Evolutionary conservation across 2,329 filamentous ascomycete species (phyloP).

Genomic region (Arthroderma sp.): DNA sequence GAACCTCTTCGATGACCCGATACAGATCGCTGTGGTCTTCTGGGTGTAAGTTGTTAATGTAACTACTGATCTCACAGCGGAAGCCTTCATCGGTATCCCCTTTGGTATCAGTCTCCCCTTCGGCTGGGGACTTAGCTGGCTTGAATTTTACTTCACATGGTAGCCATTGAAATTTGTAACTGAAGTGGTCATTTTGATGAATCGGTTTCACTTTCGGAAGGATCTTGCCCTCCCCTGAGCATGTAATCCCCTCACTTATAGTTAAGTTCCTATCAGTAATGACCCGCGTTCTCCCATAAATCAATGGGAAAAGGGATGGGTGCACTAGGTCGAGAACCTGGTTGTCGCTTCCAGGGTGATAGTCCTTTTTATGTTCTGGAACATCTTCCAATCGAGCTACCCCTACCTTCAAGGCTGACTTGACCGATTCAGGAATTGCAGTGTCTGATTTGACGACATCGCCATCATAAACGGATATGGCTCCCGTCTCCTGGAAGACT

Average conservation of each 20-base stretch:
- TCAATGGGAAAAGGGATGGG: conserved; percentile 38
- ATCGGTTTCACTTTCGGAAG: background rate
- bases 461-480: conserved; percentile 34
- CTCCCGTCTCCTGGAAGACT: conserved; percentile 25
- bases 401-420: conserved; percentile 32
- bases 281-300: conserved; percentile 19
- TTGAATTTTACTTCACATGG: conserved; percentile 23
- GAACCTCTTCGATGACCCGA: conserved; percentile 20
- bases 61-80: conserved; percentile 21
- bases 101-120: background rate
- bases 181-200: conserved; percentile 7
- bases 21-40: conserved; percentile 19
- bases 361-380: conserved; percentile 44
- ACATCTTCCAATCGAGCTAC: conserved; percentile 41
- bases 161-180: conserved; percentile 33
- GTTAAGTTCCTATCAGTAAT: conserved; percentile 12
- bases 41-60: conserved; percentile 32
- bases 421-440: conserved; percentile 29
- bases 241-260: conserved; percentile 15
- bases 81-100: background rate
- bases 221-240: conserved; percentile 11
- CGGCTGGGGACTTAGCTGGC: conserved; percentile 6
- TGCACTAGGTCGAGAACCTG: conserved; percentile 53
- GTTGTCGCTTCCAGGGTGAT: conserved; percentile 46
- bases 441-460: conserved; percentile 43